These are phyloP conservation scores for Cydonia oblonga DNA, from an alignment of 331 rosid species.

Conservation along the genomic window DNA sequence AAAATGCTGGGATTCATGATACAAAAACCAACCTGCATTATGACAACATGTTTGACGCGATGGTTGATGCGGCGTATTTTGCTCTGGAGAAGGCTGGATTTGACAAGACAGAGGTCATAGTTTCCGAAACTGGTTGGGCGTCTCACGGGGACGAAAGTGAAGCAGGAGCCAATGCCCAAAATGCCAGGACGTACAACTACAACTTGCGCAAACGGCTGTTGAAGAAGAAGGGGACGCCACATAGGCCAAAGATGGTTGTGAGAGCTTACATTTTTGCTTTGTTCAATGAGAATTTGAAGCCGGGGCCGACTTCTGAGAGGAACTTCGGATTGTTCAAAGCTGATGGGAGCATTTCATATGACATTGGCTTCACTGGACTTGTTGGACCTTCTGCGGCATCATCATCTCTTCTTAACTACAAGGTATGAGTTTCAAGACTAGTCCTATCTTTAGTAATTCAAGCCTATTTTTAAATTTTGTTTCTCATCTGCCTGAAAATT, in stretches of 20 bases:
- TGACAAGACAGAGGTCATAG: slow-evolving; percentile 59
- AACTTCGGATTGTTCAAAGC: slow-evolving; percentile 76
- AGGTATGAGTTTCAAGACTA: slow-evolving; percentile 30
- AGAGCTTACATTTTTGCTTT: slow-evolving; percentile 71
- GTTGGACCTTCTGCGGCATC: slow-evolving; percentile 45
- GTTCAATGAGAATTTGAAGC: slow-evolving; percentile 74
- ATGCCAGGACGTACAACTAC: slow-evolving; percentile 60
- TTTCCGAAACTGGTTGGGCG: slow-evolving; percentile 93
- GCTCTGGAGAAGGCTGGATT: slow-evolving; percentile 75
- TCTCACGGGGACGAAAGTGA: slow-evolving; percentile 64
- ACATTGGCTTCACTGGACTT: slow-evolving; percentile 72
- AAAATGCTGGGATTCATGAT: slow-evolving; percentile 51
- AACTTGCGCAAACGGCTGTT: slow-evolving; percentile 44
- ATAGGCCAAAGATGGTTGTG: slow-evolving; percentile 48
- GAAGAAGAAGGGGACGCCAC: slow-evolving; percentile 83
- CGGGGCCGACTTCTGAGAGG: slow-evolving; percentile 80
- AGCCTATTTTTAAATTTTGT: not conserved
- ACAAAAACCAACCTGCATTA: slow-evolving; percentile 69
- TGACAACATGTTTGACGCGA: slow-evolving; percentile 77
- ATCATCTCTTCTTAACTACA: slow-evolving; percentile 47
- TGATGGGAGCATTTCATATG: slow-evolving; percentile 82
- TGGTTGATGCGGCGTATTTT: slow-evolving; percentile 69
- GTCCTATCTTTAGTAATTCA: not conserved
- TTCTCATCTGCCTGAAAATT: not conserved
- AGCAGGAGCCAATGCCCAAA: slow-evolving; percentile 42